Percentiles rank a stretch among this genome's conserved stretches.
phyloP scores from a whole-genome alignment of 2,329 filamentous ascomycete species.

The Xylaria sp. region DNA sequence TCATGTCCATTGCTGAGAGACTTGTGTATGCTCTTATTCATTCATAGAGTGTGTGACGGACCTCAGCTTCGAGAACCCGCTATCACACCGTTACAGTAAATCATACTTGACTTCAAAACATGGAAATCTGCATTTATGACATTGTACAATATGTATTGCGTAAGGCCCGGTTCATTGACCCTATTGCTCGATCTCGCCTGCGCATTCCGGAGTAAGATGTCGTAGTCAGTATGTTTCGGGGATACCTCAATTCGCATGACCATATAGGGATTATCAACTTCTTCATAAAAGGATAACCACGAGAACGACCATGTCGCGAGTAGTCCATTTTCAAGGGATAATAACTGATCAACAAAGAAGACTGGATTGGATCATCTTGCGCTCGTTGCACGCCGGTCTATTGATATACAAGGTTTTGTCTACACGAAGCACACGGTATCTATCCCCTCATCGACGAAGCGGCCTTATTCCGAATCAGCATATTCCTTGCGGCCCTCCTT shows the following conservation, averaged over 20 bases:
- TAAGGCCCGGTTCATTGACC: not conserved
- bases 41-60: not conserved
- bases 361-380: slow-evolving; percentile 26
- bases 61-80: not conserved
- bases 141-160: not conserved
- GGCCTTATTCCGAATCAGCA: slow-evolving; percentile 40
- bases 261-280: not conserved
- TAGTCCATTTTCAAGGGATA: not conserved
- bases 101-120: not conserved
- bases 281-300: not conserved
- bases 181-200: not conserved
- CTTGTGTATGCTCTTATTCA: not conserved
- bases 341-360: slow-evolving; percentile 20
- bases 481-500: slow-evolving; percentile 47
- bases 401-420: slow-evolving; percentile 47
- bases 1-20: not conserved
- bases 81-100: not conserved
- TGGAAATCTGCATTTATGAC: not conserved
- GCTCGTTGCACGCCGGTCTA: slow-evolving; percentile 40
- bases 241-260: not conserved
- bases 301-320: too few relatives aligned
- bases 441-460: slow-evolving; percentile 10
- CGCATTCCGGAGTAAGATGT: not conserved
- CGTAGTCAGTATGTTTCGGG: not conserved
- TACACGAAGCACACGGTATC: slow-evolving; percentile 33